A percentile compares a stretch with the other conserved stretches of the same genome.
phyloP scores from a whole-genome alignment of 2,329 filamentous ascomycete genomes.

The Teratosphaeriaceae sp. region DNA sequence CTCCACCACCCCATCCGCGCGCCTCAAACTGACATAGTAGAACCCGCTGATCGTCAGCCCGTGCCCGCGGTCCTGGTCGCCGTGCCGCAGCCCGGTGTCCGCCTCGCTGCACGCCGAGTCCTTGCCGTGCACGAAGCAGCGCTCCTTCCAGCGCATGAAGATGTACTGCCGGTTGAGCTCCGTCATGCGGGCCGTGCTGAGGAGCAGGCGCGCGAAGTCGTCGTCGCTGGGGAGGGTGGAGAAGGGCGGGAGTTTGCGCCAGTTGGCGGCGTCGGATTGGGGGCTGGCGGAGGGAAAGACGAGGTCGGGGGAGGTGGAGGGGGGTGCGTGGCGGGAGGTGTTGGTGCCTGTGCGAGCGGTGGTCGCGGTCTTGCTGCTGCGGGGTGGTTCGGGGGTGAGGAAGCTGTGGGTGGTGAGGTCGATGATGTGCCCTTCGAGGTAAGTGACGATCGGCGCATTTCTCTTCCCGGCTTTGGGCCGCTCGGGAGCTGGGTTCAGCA shows the following conservation, averaged over 20 bases:
- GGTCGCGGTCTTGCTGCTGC: constrained; percentile 3
- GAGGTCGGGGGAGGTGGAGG: constrained; percentile 23
- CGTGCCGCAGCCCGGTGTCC: constrained; percentile 12
- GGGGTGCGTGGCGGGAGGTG: no score
- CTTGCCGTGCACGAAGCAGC: constrained; percentile 38
- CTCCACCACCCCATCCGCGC: constrained; percentile 42
- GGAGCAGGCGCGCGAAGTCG: constrained; percentile 33
- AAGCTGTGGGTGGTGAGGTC: constrained; percentile 50
- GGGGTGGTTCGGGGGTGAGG: constrained; percentile 34
- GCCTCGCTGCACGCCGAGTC: constrained; percentile 16
- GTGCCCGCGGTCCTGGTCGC: constrained; percentile 30
- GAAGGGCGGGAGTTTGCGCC: constrained; percentile 44
- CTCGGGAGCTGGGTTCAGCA: constrained; percentile 12
- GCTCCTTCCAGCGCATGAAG: constrained; percentile 52
- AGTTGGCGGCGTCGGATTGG: constrained; percentile 41
- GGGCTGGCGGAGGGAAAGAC: constrained; percentile 39
- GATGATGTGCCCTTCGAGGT: constrained; percentile 62
- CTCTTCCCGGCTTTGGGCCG: constrained; percentile 31
- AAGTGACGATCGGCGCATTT: constrained; percentile 55
- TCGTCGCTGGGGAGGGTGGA: constrained; percentile 21
- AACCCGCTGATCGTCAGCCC: constrained; percentile 50
- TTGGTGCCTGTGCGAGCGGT: no score
- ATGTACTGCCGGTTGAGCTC: constrained; percentile 43
- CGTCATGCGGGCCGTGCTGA: constrained; percentile 33
- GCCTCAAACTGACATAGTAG: constrained; percentile 46